These are phyloP conservation scores for Lactarius hengduanensis DNA, from an alignment of 768 basidiomycete species.

Conservation along the genomic window DNA sequence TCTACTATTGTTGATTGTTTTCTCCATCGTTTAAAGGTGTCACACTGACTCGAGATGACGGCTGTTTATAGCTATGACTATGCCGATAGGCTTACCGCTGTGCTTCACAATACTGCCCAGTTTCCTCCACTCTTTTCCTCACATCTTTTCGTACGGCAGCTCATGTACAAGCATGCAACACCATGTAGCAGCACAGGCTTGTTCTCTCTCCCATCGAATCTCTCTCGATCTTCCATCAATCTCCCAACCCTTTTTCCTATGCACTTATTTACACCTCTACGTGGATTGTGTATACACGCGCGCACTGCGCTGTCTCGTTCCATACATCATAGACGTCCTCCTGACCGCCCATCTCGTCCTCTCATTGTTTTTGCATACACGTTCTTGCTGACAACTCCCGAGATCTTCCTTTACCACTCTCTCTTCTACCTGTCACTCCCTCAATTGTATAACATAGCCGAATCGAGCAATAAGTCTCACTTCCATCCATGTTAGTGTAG, in stretches of 20 bases:
- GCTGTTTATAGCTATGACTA: constrained; percentile 25
- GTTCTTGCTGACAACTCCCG: constrained; percentile 1
- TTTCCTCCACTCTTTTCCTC: neutral
- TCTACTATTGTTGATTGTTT: neutral
- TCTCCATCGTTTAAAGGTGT: neutral
- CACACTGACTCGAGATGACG: constrained; percentile 1
- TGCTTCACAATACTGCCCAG: constrained; percentile 1
- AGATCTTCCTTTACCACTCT: neutral
- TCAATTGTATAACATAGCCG: constrained; percentile 14
- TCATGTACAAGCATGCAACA: constrained; percentile 16
- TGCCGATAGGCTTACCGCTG: constrained; percentile 2
- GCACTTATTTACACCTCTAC: constrained; percentile 21
- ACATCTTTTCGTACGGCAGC: neutral
- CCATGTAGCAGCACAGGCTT: neutral
- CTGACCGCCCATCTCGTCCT: neutral
- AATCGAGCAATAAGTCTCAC: constrained; percentile 5
- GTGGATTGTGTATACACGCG: constrained; percentile 15
- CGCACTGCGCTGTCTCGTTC: neutral
- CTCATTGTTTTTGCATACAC: constrained; percentile 3
- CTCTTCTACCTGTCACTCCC: neutral
- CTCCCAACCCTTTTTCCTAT: constrained; percentile 9
- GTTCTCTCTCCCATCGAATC: neutral
- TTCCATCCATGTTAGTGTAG: neutral
- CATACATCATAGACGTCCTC: constrained; percentile 21
- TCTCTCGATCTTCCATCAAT: constrained; percentile 19